Conservation (phyloP, 225 moss, liverwort and hornwort species). For the Physcomitrellopsis africana region DNA sequence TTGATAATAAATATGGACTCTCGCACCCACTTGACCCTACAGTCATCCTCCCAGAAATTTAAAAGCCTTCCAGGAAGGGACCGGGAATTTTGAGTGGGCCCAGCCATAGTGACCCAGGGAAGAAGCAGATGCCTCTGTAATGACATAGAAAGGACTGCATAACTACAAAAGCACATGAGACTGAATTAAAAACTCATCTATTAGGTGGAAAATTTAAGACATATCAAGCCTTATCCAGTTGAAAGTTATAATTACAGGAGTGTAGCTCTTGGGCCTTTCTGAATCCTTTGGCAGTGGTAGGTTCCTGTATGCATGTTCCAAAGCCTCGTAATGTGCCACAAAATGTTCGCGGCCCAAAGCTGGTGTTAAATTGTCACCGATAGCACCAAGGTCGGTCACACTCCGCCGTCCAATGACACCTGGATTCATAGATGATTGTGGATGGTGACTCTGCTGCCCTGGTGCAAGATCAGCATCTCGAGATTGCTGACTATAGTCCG, state of each 20-base stretch:
- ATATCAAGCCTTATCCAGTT: conserved; percentile 15
- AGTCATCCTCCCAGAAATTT: no score
- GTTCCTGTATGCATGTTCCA: conserved; percentile 90
- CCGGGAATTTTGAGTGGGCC: no score
- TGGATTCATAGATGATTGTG: conserved; percentile 67
- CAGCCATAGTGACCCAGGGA: no score
- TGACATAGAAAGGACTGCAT: conserved; percentile 1
- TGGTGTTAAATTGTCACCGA: conserved; percentile 71
- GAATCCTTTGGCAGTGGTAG: conserved; percentile 90
- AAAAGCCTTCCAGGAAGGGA: no score
- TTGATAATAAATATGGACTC: no score
- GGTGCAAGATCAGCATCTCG: conserved; percentile 87
- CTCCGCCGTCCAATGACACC: conserved; percentile 85
- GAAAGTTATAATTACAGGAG: conserved; percentile 60
- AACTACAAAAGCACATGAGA: conserved; percentile 8
- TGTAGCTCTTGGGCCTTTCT: conserved; percentile 92
- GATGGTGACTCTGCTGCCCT: conserved; percentile 67
- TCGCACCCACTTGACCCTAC: no score
- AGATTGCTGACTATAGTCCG: conserved; percentile 92
- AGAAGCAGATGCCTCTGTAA: conserved; percentile 13
- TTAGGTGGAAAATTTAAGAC: conserved; percentile 15
- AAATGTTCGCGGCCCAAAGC: conserved; percentile 73
- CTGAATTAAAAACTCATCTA: conserved; percentile 4
- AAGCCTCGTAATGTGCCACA: conserved; percentile 76
- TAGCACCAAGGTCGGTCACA: conserved; percentile 66